Percentiles rank a stretch among this genome's conserved stretches.
phyloP scores from a whole-genome alignment of 2,329 filamentous ascomycete species.

The Fusarium falciforme region DNA sequence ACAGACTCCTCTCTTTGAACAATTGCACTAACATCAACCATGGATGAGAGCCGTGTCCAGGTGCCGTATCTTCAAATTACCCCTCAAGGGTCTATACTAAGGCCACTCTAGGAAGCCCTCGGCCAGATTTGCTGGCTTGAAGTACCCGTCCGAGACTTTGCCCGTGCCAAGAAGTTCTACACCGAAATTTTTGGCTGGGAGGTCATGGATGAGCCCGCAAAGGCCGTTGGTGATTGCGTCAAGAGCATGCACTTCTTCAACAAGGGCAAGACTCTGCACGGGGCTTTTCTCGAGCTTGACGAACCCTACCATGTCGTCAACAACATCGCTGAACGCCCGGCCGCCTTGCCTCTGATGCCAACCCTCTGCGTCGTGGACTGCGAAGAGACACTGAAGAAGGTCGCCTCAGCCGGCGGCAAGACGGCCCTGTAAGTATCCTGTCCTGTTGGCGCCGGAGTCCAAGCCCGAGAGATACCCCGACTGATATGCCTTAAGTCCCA shows the following conservation, averaged over 20 bases:
- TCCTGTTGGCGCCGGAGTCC: neutral
- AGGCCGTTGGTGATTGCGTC: constrained; percentile 36
- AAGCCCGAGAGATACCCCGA: constrained; percentile 4
- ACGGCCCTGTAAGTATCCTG: constrained; percentile 48
- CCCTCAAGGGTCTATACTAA: neutral
- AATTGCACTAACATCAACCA: neutral
- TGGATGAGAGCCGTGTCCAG: constrained; percentile 22
- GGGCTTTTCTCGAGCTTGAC: constrained; percentile 50
- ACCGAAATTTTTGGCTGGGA: constrained; percentile 51
- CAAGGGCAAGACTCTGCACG: constrained; percentile 47
- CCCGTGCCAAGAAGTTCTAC: constrained; percentile 53
- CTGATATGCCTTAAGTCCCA: constrained; percentile 42
- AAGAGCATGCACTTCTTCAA: constrained; percentile 51
- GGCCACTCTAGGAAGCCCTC: constrained; percentile 29
- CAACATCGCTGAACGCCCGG: constrained; percentile 38
- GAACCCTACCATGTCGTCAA: constrained; percentile 45
- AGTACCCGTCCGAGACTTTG: constrained; percentile 50
- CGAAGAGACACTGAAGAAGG: constrained; percentile 46
- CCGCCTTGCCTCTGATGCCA: constrained; percentile 46
- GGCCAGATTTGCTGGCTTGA: constrained; percentile 55
- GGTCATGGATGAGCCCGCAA: constrained; percentile 34
- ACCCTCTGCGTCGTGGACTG: constrained; percentile 50
- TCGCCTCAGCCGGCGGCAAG: constrained; percentile 47
- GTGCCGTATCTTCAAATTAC: constrained; percentile 5
- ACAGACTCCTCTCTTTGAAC: neutral